These are phyloP conservation scores for Phytophthora uliginosa DNA, from an alignment of 352 stramenopile species.

Conservation along the genomic window DNA sequence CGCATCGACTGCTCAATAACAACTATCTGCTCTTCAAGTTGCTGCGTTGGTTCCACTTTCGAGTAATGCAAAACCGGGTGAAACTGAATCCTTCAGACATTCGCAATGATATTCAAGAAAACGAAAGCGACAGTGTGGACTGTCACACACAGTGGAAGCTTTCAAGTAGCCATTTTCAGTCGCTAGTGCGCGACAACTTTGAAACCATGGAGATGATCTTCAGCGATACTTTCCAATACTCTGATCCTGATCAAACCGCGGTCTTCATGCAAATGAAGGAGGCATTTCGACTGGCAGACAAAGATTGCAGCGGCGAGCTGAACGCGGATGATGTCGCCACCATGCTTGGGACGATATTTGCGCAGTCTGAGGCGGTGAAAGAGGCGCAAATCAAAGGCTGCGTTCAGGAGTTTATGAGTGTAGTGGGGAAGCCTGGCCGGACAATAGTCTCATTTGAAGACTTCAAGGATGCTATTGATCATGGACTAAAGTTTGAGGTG, in stretches of 20 bases:
- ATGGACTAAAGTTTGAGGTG: constrained; percentile 81
- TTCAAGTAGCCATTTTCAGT: constrained; percentile 61
- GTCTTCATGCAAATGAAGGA: constrained; percentile 91
- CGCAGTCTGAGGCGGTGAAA: constrained; percentile 67
- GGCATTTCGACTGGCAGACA: constrained; percentile 75
- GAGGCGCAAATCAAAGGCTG: constrained; percentile 79
- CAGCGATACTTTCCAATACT: constrained; percentile 75
- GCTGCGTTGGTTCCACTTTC: constrained; percentile 75
- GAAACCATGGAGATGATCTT: constrained; percentile 77
- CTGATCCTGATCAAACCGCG: constrained; percentile 76
- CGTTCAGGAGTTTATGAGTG: constrained; percentile 79
- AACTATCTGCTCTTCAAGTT: constrained; percentile 85
- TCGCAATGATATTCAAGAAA: constrained; percentile 35
- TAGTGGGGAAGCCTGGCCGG: constrained; percentile 72
- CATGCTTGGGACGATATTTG: constrained; percentile 79
- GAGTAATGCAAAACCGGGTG: constrained; percentile 53
- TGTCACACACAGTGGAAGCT: constrained; percentile 61
- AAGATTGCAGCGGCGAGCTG: constrained; percentile 80
- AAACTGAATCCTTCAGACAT: constrained; percentile 60
- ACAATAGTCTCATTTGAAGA: constrained; percentile 86
- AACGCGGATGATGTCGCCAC: constrained; percentile 70
- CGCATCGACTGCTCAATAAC: constrained; percentile 80
- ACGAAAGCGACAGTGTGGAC: constrained; percentile 16
- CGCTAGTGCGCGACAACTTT: constrained; percentile 73
- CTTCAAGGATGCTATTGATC: constrained; percentile 84